Percentiles rank a stretch among this genome's conserved stretches.
Conservation (phyloP, 1,284 basidiomycete genomes). For the Gomphus bonarii region DNA sequence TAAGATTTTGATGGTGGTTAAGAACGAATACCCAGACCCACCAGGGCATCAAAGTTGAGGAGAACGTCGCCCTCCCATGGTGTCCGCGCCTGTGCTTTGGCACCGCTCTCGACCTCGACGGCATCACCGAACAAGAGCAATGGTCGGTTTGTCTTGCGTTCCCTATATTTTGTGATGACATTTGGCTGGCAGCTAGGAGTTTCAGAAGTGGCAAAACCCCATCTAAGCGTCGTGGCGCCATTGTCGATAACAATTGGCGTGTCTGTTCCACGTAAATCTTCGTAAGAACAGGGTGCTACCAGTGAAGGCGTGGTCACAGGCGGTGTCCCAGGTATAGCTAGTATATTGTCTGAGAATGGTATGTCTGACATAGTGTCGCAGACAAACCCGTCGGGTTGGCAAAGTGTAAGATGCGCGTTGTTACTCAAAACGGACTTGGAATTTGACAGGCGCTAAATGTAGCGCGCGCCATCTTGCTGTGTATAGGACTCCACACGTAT, state of each 20-base stretch:
- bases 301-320: neutral
- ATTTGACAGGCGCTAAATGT: neutral
- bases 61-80: slow-evolving; percentile 90
- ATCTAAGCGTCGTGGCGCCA: slow-evolving; percentile 79
- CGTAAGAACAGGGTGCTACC: slow-evolving; percentile 4
- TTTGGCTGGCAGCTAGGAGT: slow-evolving; percentile 56
- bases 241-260: slow-evolving; percentile 88
- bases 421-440: neutral
- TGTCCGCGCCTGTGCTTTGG: slow-evolving; percentile 64
- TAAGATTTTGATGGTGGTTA: slow-evolving; percentile 15
- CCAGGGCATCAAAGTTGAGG: slow-evolving; percentile 84
- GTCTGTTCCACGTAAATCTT: slow-evolving; percentile 26
- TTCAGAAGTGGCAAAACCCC: slow-evolving; percentile 59
- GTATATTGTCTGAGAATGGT: slow-evolving; percentile 1
- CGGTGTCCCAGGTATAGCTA: slow-evolving; percentile 2
- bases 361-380: neutral
- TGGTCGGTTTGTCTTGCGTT: slow-evolving; percentile 72
- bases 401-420: no score
- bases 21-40: slow-evolving; percentile 30
- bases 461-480: neutral
- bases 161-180: slow-evolving; percentile 77
- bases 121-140: slow-evolving; percentile 79
- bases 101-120: slow-evolving; percentile 74
- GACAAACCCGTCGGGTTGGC: no score
- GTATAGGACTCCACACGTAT: neutral